These are phyloP conservation scores for Jaltomata sinuosa DNA, from an alignment of 257 asterid genomes.

Conservation along the genomic window DNA sequence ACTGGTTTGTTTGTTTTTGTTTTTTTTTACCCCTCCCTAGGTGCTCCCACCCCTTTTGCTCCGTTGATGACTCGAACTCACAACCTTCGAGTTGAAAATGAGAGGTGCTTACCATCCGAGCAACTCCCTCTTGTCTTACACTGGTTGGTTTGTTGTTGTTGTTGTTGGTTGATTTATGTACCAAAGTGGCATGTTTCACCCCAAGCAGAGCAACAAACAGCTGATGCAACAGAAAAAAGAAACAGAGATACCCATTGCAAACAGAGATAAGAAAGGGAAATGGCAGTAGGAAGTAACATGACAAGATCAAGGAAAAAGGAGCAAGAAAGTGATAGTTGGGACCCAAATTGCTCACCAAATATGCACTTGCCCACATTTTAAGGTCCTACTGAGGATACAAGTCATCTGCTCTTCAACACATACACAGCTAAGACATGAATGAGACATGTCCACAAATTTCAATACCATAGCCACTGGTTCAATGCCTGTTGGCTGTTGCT, in stretches of 20 bases:
- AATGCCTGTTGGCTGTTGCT: not conserved
- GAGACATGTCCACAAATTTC: not conserved
- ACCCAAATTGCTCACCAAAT: conserved; percentile 25
- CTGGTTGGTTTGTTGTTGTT: no score
- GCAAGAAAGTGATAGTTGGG: conserved; percentile 26
- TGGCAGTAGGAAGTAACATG: conserved; percentile 13
- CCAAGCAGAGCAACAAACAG: not conserved
- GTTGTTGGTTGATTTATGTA: no score
- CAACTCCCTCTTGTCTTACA: no score
- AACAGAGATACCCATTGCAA: not conserved
- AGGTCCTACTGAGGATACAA: not conserved
- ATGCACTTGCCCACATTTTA: conserved; percentile 6
- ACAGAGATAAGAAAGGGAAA: conserved; percentile 7
- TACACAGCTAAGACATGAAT: conserved; percentile 2
- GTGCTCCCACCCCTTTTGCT: no score
- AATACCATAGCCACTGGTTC: not conserved
- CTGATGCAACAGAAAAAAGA: not conserved
- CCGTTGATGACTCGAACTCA: no score
- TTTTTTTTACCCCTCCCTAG: no score
- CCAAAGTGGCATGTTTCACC: not conserved
- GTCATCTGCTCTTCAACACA: not conserved
- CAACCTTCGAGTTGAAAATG: no score
- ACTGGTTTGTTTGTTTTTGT: no score
- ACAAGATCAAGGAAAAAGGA: conserved; percentile 10
- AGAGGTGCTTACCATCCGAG: no score